A percentile compares a stretch with the other conserved stretches of the same genome.
Evolutionary conservation across 2,329 filamentous ascomycete species (phyloP).

Genomic region (Byssothecium circinans): DNA sequence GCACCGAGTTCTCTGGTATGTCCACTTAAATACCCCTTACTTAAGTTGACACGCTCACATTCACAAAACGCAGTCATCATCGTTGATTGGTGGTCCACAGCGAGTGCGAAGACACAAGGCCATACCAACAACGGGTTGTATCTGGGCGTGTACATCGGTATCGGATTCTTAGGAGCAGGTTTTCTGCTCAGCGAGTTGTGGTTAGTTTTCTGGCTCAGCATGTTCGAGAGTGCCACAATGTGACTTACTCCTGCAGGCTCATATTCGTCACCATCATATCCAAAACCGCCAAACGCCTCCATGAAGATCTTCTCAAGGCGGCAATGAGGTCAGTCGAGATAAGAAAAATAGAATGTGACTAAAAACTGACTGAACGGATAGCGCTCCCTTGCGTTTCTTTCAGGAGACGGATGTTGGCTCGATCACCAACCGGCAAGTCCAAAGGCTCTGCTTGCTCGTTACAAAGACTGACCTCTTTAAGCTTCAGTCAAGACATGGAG

Average conservation of each 20-base stretch:
- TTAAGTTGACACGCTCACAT: constrained; percentile 2
- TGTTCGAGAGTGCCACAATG: background rate
- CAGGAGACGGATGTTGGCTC: constrained; percentile 8
- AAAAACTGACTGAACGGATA: constrained; percentile 3
- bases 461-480: constrained; percentile 6
- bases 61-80: constrained; percentile 7
- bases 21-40: constrained; percentile 1
- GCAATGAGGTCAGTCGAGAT: constrained; percentile 8
- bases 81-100: constrained; percentile 10
- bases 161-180: constrained; percentile 7
- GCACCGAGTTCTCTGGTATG: constrained; percentile 11
- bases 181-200: constrained; percentile 7
- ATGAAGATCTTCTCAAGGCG: constrained; percentile 10
- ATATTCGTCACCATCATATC: constrained; percentile 11
- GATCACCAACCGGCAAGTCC: constrained; percentile 10
- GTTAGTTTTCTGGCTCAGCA: constrained; percentile 1
- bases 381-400: constrained; percentile 10
- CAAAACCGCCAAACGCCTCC: constrained; percentile 8
- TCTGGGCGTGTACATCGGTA: constrained; percentile 4
- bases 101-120: constrained; percentile 6
- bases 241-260: constrained; percentile 6
- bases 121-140: constrained; percentile 5
- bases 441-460: constrained; percentile 2
- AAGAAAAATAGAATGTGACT: background rate
- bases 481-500: constrained; percentile 14